These are phyloP conservation scores for Aspergillus sparsus DNA, from an alignment of 495 filamentous ascomycete species.

Conservation along the genomic window DNA sequence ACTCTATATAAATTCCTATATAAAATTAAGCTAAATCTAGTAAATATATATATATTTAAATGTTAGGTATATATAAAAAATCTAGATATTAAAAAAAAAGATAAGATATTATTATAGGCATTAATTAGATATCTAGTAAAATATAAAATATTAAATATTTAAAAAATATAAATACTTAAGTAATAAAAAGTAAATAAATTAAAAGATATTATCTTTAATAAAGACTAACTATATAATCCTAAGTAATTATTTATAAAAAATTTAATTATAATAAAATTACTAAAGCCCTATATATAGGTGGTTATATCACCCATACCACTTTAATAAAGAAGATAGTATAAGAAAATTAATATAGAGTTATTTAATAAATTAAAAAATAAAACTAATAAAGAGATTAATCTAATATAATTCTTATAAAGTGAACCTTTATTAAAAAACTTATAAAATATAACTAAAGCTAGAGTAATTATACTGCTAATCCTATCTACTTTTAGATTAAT, in stretches of 20 bases:
- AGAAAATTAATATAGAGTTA: background rate
- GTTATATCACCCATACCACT: too few species aligned
- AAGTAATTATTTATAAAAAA: background rate
- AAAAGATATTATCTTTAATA: background rate
- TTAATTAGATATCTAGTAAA: too few species aligned
- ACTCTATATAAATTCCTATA: too few species aligned
- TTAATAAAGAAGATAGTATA: too few species aligned
- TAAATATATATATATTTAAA: too few species aligned
- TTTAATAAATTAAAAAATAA: background rate
- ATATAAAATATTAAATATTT: too few species aligned
- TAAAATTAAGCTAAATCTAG: too few species aligned
- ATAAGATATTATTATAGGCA: background rate
- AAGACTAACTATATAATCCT: background rate
- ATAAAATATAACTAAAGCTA: background rate
- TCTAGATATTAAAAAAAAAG: background rate
- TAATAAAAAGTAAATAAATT: too few species aligned
- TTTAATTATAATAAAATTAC: background rate
- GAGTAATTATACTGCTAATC: background rate
- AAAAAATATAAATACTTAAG: too few species aligned
- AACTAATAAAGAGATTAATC: background rate
- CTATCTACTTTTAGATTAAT: background rate
- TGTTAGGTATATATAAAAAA: too few species aligned
- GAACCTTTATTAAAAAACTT: background rate
- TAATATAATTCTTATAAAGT: background rate
- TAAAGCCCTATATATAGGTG: background rate